Conservation (phyloP, 2,329 filamentous ascomycete species). For the Grosmannia clavigera region DNA sequence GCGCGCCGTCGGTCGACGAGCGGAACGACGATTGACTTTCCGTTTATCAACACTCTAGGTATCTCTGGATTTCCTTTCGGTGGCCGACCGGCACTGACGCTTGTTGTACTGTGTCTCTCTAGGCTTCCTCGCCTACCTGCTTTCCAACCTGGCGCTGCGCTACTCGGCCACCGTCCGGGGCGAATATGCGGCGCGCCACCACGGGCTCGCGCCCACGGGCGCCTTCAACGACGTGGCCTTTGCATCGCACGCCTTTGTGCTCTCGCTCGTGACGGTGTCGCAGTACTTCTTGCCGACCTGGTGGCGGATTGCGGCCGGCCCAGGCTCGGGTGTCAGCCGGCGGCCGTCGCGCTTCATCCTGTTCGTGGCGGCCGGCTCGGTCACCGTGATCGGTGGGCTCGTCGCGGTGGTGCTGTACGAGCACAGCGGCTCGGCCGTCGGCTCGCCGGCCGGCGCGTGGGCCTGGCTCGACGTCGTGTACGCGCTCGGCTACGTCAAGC, state of each 20-base stretch:
- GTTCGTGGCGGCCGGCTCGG: constrained; percentile 56
- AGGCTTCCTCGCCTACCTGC: constrained; percentile 64
- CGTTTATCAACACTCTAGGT: constrained; percentile 57
- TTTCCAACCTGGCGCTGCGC: constrained; percentile 64
- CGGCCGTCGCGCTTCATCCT: constrained; percentile 48
- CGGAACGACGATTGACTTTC: constrained; percentile 82
- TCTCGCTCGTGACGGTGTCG: constrained; percentile 61
- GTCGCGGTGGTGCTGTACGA: constrained; percentile 27
- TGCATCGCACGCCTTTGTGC: constrained; percentile 63
- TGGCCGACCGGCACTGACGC: not conserved
- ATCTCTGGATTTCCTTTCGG: constrained; percentile 1
- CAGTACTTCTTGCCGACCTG: constrained; percentile 60
- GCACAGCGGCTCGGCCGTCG: constrained; percentile 17
- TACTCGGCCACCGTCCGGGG: constrained; percentile 64
- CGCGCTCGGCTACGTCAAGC: constrained; percentile 75
- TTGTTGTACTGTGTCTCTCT: not conserved
- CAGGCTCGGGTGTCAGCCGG: constrained; percentile 27
- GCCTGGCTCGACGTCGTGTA: constrained; percentile 52
- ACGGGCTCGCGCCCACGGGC: constrained; percentile 67
- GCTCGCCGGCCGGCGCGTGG: constrained; percentile 28
- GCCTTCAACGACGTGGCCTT: constrained; percentile 85
- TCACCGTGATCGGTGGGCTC: constrained; percentile 44
- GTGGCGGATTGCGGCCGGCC: constrained; percentile 54
- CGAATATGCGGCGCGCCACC: constrained; percentile 75
- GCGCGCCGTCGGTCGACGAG: constrained; percentile 61